Conservation (phyloP, 345 rosid genomes). For the Ceriops zippeliana region DNA sequence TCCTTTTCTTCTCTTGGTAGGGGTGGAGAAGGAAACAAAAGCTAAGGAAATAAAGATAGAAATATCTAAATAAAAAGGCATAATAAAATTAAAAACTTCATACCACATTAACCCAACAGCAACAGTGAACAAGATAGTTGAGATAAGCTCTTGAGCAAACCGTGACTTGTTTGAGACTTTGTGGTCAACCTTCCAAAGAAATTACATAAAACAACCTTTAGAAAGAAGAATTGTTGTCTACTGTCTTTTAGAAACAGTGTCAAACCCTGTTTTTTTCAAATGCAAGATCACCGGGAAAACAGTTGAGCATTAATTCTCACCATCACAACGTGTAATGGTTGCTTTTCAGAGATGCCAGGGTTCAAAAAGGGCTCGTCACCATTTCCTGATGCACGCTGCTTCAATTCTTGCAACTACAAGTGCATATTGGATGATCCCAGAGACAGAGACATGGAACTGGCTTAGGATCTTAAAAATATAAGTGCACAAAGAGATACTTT, state of each 20-base stretch:
- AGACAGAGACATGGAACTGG: neutral
- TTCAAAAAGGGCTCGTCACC: constrained; percentile 61
- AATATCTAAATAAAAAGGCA: neutral
- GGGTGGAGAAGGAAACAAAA: neutral
- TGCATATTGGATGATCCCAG: constrained; percentile 2
- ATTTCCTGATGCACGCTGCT: constrained; percentile 82
- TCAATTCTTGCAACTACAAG: constrained; percentile 83
- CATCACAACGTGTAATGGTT: constrained; percentile 93
- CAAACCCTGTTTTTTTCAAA: neutral
- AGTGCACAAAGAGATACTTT: too few relatives aligned
- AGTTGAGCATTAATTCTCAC: constrained; percentile 35
- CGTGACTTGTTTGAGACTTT: constrained; percentile 76
- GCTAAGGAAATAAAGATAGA: neutral
- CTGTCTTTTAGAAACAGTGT: neutral
- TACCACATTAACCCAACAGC: constrained; percentile 90
- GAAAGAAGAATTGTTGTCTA: neutral
- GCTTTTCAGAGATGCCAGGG: constrained; percentile 90
- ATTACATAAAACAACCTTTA: neutral
- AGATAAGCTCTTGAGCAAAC: constrained; percentile 86
- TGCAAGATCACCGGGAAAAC: neutral
- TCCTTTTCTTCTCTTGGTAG: too few relatives aligned
- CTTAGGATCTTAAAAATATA: too few relatives aligned
- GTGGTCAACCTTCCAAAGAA: constrained; percentile 62
- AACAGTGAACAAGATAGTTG: constrained; percentile 81
- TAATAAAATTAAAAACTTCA: constrained; percentile 16